Base-by-base conservation (phyloP, 257 asterid species). In the Buddleja alternifolia region DNA sequence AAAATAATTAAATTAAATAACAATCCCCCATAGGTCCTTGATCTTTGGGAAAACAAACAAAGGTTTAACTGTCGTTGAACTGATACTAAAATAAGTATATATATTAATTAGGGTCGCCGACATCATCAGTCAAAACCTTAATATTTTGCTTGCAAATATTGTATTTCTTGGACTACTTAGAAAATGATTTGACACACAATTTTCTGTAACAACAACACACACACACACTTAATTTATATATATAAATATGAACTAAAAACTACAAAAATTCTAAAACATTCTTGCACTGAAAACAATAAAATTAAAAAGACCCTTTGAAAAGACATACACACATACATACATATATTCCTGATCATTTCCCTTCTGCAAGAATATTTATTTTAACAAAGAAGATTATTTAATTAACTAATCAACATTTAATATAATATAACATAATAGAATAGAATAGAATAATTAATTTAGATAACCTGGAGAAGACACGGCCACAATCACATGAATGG, bases 401-500 rank as follows among this genome's bases (percentile, higher is more conserved):
- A 25, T n/a, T 20, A 50, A 4, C 14, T 24, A 55, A 10, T 56
- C 32, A 39, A 19, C 5, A 14, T 11, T 6, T 24, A 17, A 6
- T 23, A 10, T 1, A 9, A 14, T 0, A 8, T 6, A 9, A 25
- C 25, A 56, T 4, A 4, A 5, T 17, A n/a, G 15, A 19, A 7
- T 11, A 4, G 2, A 29, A 29, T 29, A 1, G 34, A 29, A 29
- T 29, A 29, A 29, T 29, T 1, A 29, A 5, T 29, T 29, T 29
- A 29, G 47, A 8, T 25, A 59, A 64, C 91, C 92, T 87, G 59
- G 92, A 87, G 44, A 85, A 87, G 14, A 87, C 92, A 7, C 92
- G 90, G 54, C 95, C 95, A 12, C 95, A 88, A 10, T 88, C 95
- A 14, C 95, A 88, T 20, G 95, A 88, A 58, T 88, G 92, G 10